phyloP scores from a whole-genome alignment of 441 rosid genomes.

The Metrosideros polymorpha region DNA sequence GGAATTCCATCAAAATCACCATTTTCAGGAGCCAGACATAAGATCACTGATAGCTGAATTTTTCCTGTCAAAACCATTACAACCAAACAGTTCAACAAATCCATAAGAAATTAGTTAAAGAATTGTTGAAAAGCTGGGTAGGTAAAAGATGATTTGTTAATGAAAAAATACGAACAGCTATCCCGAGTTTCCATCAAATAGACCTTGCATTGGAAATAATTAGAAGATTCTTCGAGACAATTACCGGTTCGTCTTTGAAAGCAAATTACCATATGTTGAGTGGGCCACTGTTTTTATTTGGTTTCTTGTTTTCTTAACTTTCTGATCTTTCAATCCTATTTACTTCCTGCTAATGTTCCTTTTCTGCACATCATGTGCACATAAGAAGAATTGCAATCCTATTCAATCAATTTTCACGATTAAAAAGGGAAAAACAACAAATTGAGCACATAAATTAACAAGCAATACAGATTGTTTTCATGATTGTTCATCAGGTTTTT shows the following conservation, averaged over 20 bases:
- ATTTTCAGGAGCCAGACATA: constrained; percentile 49
- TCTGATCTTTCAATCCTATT: neutral
- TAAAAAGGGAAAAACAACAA: neutral
- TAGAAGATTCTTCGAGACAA: neutral
- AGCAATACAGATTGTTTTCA: neutral
- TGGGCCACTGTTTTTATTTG: neutral
- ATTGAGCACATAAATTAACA: neutral
- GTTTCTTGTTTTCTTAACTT: neutral
- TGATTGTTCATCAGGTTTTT: neutral
- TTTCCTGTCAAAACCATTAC: constrained; percentile 33
- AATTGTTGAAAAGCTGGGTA: neutral
- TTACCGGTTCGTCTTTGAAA: neutral
- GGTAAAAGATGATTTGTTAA: neutral
- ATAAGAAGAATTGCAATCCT: neutral
- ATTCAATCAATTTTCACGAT: neutral
- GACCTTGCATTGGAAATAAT: neutral
- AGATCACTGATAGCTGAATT: constrained; percentile 42
- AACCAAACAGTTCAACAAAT: neutral
- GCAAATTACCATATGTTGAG: neutral
- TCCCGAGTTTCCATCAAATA: neutral
- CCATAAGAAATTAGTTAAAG: neutral
- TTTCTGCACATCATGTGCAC: neutral
- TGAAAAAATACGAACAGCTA: neutral
- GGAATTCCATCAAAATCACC: constrained; percentile 28
- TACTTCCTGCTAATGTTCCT: neutral